Evolutionary conservation across 2,329 filamentous ascomycete genomes (phyloP).

Genomic region (Colletotrichum musicola): DNA sequence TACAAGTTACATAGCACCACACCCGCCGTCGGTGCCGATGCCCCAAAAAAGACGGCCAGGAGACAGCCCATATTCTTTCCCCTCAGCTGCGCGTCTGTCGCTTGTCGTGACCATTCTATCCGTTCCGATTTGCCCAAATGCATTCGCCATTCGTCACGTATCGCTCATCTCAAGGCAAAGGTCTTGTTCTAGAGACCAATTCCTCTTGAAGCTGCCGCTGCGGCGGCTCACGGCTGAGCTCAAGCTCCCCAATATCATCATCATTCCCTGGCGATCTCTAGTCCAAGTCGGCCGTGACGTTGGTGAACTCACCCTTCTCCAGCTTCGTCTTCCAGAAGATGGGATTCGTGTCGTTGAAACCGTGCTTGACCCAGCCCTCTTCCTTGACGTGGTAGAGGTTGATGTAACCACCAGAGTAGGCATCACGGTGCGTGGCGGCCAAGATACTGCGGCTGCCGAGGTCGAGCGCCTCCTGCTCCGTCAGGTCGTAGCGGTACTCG

Average conservation of each 20-base stretch:
- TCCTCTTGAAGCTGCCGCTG: not conserved
- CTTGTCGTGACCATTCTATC: conserved; percentile 20
- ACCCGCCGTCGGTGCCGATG: conserved; percentile 15
- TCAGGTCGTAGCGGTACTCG: conserved; percentile 91
- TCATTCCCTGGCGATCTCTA: conserved; percentile 47
- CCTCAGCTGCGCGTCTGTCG: conserved; percentile 16
- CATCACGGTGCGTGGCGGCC: conserved; percentile 95
- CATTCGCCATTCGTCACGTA: conserved; percentile 12
- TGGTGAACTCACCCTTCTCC: conserved; percentile 97
- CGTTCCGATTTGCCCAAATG: conserved; percentile 5
- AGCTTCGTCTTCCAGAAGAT: conserved; percentile 99
- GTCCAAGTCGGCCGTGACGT: conserved; percentile 85
- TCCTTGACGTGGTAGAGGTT: conserved; percentile 99
- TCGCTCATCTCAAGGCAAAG: not conserved
- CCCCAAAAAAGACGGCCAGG: not conserved
- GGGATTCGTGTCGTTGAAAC: conserved; percentile 96
- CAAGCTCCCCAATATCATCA: conserved; percentile 7
- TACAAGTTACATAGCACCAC: conserved; percentile 39
- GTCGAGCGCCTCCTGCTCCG: conserved; percentile 88
- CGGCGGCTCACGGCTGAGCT: not conserved
- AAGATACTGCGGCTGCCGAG: conserved; percentile 93
- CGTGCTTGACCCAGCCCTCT: conserved; percentile 98
- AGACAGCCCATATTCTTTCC: conserved; percentile 9
- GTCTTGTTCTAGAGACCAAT: not conserved
- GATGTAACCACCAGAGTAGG: conserved; percentile 98